A percentile compares a stretch with the other conserved stretches of the same genome.
These are phyloP conservation scores for Sugiyamaella sp. DNA, from an alignment of 1,139 yeast genomes.

Conservation along the genomic window DNA sequence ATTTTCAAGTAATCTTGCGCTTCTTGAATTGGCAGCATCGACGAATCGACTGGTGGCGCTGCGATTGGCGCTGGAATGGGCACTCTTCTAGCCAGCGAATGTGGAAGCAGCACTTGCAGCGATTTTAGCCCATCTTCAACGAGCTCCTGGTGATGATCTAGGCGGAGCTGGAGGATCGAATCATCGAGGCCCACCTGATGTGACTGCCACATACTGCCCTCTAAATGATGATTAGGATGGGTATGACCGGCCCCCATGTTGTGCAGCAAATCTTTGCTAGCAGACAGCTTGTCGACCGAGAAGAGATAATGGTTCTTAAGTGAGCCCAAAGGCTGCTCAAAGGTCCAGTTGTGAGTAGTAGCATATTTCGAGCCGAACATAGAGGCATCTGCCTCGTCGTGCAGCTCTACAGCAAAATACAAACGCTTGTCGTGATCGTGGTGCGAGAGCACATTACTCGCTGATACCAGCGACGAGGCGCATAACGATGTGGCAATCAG, in stretches of 20 bases:
- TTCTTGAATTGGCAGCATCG: constrained; percentile 28
- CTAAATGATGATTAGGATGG: constrained; percentile 4
- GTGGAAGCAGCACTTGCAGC: constrained; percentile 30
- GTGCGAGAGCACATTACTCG: background rate
- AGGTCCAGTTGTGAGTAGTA: constrained; percentile 33
- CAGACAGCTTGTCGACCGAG: constrained; percentile 34
- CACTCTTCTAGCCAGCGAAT: constrained; percentile 29
- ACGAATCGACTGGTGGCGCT: constrained; percentile 32
- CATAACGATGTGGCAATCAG: background rate
- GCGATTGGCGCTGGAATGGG: constrained; percentile 28
- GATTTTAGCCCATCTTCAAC: constrained; percentile 27
- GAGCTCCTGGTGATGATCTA: constrained; percentile 19
- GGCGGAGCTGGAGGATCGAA: constrained; percentile 8
- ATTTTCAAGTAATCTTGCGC: constrained; percentile 58
- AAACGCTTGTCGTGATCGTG: constrained; percentile 34
- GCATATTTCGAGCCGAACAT: constrained; percentile 24
- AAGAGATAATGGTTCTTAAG: constrained; percentile 41
- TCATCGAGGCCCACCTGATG: background rate
- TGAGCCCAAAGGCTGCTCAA: constrained; percentile 39
- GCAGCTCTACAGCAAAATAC: constrained; percentile 40
- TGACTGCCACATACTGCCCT: background rate
- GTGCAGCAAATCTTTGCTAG: constrained; percentile 24
- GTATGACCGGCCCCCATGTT: constrained; percentile 25
- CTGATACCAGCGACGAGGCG: background rate
- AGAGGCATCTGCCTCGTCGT: constrained; percentile 24